Conservation (phyloP, 345 rosid species). For the Citrus inodora region DNA sequence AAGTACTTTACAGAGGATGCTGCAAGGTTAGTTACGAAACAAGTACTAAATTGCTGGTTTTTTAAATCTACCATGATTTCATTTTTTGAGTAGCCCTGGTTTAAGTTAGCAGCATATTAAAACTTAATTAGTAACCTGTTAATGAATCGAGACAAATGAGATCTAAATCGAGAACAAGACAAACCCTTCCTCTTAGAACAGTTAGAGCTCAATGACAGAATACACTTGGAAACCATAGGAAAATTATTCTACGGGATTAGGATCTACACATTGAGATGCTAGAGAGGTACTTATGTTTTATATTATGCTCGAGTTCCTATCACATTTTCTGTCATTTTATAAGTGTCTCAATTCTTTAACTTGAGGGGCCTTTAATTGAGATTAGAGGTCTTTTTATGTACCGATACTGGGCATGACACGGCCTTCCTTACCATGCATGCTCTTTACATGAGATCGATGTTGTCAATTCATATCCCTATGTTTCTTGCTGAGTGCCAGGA, state of each 20-base stretch:
- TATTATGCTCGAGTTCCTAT: background rate
- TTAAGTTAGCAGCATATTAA: background rate
- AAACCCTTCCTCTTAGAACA: background rate
- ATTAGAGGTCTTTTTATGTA: background rate
- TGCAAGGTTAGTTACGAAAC: slow-evolving; percentile 37
- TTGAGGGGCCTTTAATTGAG: background rate
- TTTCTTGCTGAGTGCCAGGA: background rate
- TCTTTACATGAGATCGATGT: background rate
- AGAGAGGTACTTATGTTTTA: background rate
- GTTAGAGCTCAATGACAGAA: background rate
- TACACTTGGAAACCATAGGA: background rate
- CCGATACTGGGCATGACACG: background rate
- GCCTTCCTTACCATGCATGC: background rate
- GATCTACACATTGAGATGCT: background rate
- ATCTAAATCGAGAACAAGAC: background rate
- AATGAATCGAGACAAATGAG: background rate
- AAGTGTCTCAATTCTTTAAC: background rate
- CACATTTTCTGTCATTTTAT: background rate
- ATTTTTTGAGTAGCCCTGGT: background rate
- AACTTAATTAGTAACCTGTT: background rate
- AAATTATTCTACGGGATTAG: no score
- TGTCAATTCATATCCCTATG: background rate
- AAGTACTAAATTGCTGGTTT: background rate
- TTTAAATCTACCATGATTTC: background rate
- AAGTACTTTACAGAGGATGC: slow-evolving; percentile 70